Evolutionary conservation across 1,139 yeast genomes (phyloP).

Genomic region (Fermentozyma sake): DNA sequence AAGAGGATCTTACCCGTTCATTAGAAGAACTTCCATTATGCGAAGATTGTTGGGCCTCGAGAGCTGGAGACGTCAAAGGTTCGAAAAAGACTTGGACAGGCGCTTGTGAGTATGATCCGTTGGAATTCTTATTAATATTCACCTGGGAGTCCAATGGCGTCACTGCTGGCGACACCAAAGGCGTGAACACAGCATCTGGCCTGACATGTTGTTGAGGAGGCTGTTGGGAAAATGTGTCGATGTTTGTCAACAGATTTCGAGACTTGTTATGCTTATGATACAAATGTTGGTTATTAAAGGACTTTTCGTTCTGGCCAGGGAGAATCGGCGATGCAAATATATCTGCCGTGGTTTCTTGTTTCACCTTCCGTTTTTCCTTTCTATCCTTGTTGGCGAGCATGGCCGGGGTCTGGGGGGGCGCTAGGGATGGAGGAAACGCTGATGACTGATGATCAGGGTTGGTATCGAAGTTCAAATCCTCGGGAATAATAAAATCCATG

Average conservation of each 20-base stretch:
- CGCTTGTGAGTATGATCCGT: constrained; percentile 17
- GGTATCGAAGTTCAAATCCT: constrained; percentile 19
- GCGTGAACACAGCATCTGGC: constrained; percentile 60
- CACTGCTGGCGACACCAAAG: constrained; percentile 70
- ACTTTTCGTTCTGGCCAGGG: constrained; percentile 42
- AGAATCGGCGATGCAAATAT: constrained; percentile 36
- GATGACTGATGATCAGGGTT: constrained; percentile 16
- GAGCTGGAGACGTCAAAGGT: constrained; percentile 64
- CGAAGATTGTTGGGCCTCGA: constrained; percentile 39
- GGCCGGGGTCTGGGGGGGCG: constrained; percentile 25
- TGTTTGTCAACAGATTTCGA: neutral
- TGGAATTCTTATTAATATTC: constrained; percentile 14
- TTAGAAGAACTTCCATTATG: constrained; percentile 3
- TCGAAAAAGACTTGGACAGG: constrained; percentile 37
- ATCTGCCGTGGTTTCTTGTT: constrained; percentile 6
- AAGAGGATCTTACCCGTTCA: constrained; percentile 33
- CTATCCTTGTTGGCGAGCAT: constrained; percentile 16
- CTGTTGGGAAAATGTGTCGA: constrained; percentile 2
- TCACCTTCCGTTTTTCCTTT: constrained; percentile 3
- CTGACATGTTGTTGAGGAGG: constrained; percentile 27
- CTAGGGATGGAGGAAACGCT: constrained; percentile 32
- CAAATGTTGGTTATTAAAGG: constrained; percentile 41
- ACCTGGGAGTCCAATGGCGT: constrained; percentile 52
- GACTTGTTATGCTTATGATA: constrained; percentile 28
- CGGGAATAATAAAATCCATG: constrained; percentile 26